These are phyloP conservation scores for Tagetes erecta DNA, from an alignment of 129 eudicot genomes.

Conservation along the genomic window DNA sequence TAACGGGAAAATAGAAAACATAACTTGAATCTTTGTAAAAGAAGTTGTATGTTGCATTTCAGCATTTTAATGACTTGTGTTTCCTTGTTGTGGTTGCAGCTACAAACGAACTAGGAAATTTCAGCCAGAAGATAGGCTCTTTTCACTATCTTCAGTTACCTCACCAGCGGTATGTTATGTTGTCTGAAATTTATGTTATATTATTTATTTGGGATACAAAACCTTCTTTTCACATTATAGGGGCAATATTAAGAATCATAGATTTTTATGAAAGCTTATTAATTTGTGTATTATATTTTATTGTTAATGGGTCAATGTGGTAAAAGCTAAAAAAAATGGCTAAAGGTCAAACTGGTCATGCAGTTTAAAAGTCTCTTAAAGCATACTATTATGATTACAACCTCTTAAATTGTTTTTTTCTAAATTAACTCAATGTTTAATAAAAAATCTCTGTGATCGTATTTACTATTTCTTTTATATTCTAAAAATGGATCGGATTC, in stretches of 20 bases:
- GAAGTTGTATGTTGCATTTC: background rate
- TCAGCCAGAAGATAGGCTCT: slow-evolving; percentile 92
- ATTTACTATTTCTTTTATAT: background rate
- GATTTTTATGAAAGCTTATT: background rate
- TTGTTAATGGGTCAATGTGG: too few species aligned
- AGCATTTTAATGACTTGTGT: background rate
- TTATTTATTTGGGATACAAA: background rate
- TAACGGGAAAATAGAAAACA: background rate
- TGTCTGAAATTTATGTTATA: background rate
- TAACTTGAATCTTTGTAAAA: slow-evolving; percentile 3
- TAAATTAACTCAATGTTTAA: background rate
- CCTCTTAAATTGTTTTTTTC: background rate
- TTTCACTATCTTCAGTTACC: slow-evolving; percentile 85
- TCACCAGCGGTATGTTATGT: slow-evolving; percentile 84
- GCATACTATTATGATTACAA: background rate
- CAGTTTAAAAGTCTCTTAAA: background rate
- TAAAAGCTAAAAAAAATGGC: background rate
- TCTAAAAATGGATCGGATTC: background rate
- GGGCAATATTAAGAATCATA: background rate
- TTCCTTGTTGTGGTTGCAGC: slow-evolving; percentile 42
- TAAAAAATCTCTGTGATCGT: background rate
- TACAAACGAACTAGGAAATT: slow-evolving; percentile 90
- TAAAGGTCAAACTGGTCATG: background rate
- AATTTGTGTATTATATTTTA: too few species aligned
- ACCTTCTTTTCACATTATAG: background rate